Percentiles rank a stretch among this genome's conserved stretches.
Conservation (phyloP, 1,284 basidiomycete species). For the Ustilago trichophora region DNA sequence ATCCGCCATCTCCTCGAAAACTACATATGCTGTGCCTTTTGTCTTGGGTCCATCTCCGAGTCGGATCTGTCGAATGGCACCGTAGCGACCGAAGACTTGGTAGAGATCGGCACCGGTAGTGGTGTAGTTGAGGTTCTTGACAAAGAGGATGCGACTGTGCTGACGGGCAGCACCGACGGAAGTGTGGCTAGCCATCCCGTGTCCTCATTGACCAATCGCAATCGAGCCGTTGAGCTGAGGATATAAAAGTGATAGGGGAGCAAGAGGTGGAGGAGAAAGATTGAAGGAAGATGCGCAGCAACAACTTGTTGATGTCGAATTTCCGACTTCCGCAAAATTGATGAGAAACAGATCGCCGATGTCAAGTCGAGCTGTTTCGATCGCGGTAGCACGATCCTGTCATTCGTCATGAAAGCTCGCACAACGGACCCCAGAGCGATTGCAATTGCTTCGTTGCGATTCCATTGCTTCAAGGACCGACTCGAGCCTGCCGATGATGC, state of each 20-base stretch:
- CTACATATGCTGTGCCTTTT: constrained; percentile 92
- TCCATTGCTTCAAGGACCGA: too few relatives aligned
- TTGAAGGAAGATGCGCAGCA: neutral
- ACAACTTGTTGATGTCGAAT: too few relatives aligned
- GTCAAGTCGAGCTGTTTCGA: too few relatives aligned
- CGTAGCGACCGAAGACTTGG: constrained; percentile 97
- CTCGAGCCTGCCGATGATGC: too few relatives aligned
- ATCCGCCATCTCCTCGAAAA: constrained; percentile 68
- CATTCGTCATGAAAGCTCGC: too few relatives aligned
- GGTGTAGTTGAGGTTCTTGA: constrained; percentile 86
- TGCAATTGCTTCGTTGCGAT: too few relatives aligned
- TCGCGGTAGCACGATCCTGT: too few relatives aligned
- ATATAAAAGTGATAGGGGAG: neutral
- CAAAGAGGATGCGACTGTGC: constrained; percentile 62
- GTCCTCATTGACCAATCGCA: constrained; percentile 10
- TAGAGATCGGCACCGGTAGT: constrained; percentile 90
- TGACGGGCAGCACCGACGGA: constrained; percentile 37
- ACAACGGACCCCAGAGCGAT: too few relatives aligned
- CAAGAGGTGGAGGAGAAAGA: neutral
- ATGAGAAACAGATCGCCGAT: too few relatives aligned
- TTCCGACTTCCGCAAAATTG: too few relatives aligned
- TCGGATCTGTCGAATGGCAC: constrained; percentile 92
- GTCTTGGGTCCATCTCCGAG: constrained; percentile 90
- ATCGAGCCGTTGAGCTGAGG: neutral
- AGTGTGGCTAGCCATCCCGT: constrained; percentile 30